Evolutionary conservation across 2,329 filamentous ascomycete species (phyloP).

Genomic region (Paraphoma chrysanthemicola): DNA sequence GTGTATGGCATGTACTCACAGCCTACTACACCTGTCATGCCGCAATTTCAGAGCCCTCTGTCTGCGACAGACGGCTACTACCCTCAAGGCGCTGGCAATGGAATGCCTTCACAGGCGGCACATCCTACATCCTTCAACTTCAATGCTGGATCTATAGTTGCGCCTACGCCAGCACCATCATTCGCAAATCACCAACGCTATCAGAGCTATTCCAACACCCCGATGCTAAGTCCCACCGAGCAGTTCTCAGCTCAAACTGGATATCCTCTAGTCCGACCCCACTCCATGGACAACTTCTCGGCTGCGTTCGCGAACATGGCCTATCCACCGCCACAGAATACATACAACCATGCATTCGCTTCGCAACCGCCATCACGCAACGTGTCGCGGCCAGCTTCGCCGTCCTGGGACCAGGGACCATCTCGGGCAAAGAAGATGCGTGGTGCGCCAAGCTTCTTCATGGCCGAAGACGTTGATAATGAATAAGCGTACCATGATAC

Average conservation of each 20-base stretch:
- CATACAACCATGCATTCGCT: conserved; percentile 30
- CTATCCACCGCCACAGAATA: conserved; percentile 22
- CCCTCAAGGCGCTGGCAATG: conserved; percentile 15
- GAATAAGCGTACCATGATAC: conserved; percentile 15
- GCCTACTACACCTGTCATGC: conserved; percentile 33
- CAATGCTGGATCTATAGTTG: conserved; percentile 10
- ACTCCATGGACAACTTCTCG: conserved; percentile 34
- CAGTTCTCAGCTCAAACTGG: conserved; percentile 20
- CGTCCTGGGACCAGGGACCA: conserved; percentile 36
- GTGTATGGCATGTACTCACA: conserved; percentile 34
- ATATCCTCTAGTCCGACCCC: conserved; percentile 29
- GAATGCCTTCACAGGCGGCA: conserved; percentile 11
- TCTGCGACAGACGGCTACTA: conserved; percentile 24
- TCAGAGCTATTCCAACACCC: conserved; percentile 25
- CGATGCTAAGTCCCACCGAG: conserved; percentile 31
- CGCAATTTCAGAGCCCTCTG: conserved; percentile 26
- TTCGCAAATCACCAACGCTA: conserved; percentile 27
- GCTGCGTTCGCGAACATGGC: conserved; percentile 10
- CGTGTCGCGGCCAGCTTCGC: conserved; percentile 34
- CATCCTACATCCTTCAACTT: conserved; percentile 19
- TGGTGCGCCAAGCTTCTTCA: conserved; percentile 21
- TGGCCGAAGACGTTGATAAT: conserved; percentile 21
- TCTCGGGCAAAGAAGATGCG: conserved; percentile 30
- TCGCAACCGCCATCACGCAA: conserved; percentile 35
- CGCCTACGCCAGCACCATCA: conserved; percentile 13